A percentile compares a stretch with the other conserved stretches of the same genome.
phyloP scores from a whole-genome alignment of 768 basidiomycete species.

The Strobilomyces echinocephalus region DNA sequence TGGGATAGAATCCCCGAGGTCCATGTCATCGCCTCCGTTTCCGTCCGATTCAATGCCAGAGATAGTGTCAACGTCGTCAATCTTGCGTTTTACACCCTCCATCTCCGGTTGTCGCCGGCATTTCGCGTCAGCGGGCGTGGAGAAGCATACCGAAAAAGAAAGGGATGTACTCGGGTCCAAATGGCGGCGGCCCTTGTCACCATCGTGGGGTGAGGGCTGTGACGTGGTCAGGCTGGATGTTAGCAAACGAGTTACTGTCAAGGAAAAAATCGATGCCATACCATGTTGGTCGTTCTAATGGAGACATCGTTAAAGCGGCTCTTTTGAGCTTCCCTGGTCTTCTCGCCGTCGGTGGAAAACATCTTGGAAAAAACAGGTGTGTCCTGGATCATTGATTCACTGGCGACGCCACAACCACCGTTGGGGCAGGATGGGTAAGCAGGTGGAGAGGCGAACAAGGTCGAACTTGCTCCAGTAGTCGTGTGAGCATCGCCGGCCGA shows the following conservation, averaged over 20 bases:
- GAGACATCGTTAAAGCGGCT: neutral
- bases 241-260: neutral
- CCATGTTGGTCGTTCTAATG: neutral
- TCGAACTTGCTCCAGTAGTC: neutral
- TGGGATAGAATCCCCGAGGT: neutral
- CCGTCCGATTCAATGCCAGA: neutral
- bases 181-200: no score
- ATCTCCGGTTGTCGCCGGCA: neutral
- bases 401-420: neutral
- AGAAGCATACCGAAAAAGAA: no score
- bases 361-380: neutral
- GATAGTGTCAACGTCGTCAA: neutral
- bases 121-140: no score
- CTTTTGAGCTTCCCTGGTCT: neutral
- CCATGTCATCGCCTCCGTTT: neutral
- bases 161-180: neutral
- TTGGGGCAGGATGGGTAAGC: neutral
- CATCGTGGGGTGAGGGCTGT: neutral
- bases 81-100: neutral
- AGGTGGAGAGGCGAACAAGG: neutral
- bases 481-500: neutral
- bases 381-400: neutral
- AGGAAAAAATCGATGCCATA: neutral
- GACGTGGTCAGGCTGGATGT: neutral
- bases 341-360: neutral